Base-by-base conservation (phyloP, 306 rosid genomes). In the Vigna unguiculata region DNA sequence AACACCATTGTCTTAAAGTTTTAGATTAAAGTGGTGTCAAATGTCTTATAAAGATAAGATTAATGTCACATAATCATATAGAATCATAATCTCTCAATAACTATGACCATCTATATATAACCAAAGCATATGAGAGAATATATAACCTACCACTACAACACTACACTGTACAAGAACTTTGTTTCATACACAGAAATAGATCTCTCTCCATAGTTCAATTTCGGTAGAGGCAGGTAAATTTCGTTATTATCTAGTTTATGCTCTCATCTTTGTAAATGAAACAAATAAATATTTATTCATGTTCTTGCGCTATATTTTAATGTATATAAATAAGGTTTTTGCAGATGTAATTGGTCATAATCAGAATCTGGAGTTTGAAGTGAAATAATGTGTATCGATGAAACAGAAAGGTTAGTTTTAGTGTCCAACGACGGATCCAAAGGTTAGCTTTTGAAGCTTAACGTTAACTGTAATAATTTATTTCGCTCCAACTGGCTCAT, bases 221-320 rank as follows among this genome's bases (percentile, higher is more conserved):
- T 49, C 36, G 9, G 58, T 22, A 38, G 41, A 19, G 52, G 38
- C 40, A 28, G 60, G 40, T 21, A 16, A 1, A 14, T 71, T 78
- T 81, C 3, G 85, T 77, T 60, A 14, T 48, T 41, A 77, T 81
- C 83, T 41, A 69, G 25, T 16, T 43, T 19, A 9, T 75, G 57
- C 82, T 16, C 73, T 28, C 22, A 21, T 65, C 48, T 65, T 25
- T 20, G 70, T 40, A 36, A 59, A 17, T 41, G 55, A 38, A 53
- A 36, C 10, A 51, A 64, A 25, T 69, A 9, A 36, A 36, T 36
- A 36, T 17, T 28, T 9, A 40, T 19, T 30, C 40, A 10, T 47
- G 53, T 40, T 21, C 12, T 24, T 58, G 72, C 40, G 48, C 36
- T 36, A 36, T 17, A 25, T 79, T 62, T 46, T 5, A 11, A 7